Percentiles rank a stretch among this genome's conserved stretches.
Evolutionary conservation across 2,329 filamentous ascomycete genomes (phyloP).

Genomic region (Parascedosporium putredinis): DNA sequence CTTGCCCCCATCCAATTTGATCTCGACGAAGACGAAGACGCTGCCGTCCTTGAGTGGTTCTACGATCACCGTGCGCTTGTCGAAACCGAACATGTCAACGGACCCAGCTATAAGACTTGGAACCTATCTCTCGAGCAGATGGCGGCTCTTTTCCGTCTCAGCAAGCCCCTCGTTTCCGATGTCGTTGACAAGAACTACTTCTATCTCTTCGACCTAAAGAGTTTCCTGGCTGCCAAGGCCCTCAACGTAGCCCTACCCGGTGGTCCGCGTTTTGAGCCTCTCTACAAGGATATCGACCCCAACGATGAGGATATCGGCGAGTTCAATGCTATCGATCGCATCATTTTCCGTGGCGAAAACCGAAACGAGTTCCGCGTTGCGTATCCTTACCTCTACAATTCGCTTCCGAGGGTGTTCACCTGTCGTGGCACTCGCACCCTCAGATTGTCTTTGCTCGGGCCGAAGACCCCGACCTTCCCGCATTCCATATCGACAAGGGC

Average conservation of each 20-base stretch:
- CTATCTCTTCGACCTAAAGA: slow-evolving; percentile 91
- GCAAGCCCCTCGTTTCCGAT: slow-evolving; percentile 82
- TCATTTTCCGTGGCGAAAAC: slow-evolving; percentile 93
- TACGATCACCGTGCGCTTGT: slow-evolving; percentile 88
- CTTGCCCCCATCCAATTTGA: slow-evolving; percentile 98
- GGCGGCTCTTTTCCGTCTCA: slow-evolving; percentile 87
- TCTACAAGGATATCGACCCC: slow-evolving; percentile 97
- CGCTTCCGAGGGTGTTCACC: slow-evolving; percentile 86
- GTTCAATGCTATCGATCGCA: slow-evolving; percentile 98
- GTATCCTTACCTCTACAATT: slow-evolving; percentile 93
- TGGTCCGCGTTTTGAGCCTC: slow-evolving; percentile 87
- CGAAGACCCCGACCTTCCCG: slow-evolving; percentile 80
- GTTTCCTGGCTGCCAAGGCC: slow-evolving; percentile 91
- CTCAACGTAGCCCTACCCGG: slow-evolving; percentile 96
- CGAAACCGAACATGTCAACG: slow-evolving; percentile 89
- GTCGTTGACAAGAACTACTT: slow-evolving; percentile 95
- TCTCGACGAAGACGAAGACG: slow-evolving; percentile 86
- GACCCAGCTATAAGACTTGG: slow-evolving; percentile 94
- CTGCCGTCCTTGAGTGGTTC: slow-evolving; percentile 89
- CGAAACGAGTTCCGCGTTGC: slow-evolving; percentile 92
- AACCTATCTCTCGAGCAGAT: slow-evolving; percentile 89
- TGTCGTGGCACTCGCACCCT: slow-evolving; percentile 89
- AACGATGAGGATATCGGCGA: slow-evolving; percentile 99
- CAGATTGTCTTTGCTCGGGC: slow-evolving; percentile 84
- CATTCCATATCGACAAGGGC: slow-evolving; percentile 95